Conservation (phyloP, 2,329 filamentous ascomycete species). For the Hymenoscyphus albidus region DNA sequence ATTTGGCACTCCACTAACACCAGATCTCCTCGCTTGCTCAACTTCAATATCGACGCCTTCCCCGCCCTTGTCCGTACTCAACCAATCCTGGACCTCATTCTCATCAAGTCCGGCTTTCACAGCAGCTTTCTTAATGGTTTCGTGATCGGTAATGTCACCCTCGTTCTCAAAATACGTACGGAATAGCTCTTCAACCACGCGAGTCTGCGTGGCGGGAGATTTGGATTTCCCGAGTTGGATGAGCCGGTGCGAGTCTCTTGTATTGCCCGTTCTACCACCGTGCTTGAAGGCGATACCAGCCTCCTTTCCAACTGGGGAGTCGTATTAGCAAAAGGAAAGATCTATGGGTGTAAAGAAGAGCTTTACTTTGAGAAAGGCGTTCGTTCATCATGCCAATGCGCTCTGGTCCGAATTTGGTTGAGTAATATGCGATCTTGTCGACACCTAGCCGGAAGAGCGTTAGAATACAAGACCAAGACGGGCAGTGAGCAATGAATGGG, state of each 20-base stretch:
- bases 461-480: slow-evolving; percentile 1
- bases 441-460: slow-evolving; percentile 34
- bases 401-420: slow-evolving; percentile 60
- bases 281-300: slow-evolving; percentile 72
- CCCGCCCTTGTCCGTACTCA: slow-evolving; percentile 52
- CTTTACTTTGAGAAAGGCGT: slow-evolving; percentile 43
- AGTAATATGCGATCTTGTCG: slow-evolving; percentile 55
- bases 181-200: slow-evolving; percentile 61
- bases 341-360: neutral
- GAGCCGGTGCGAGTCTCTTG: slow-evolving; percentile 73
- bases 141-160: slow-evolving; percentile 57
- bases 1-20: slow-evolving; percentile 66
- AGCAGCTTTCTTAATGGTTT: slow-evolving; percentile 49
- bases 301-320: slow-evolving; percentile 49
- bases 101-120: slow-evolving; percentile 51
- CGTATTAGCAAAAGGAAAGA: neutral
- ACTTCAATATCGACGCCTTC: slow-evolving; percentile 37
- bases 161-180: slow-evolving; percentile 62
- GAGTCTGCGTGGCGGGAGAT: slow-evolving; percentile 50
- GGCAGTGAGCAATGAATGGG: neutral
- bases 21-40: slow-evolving; percentile 40
- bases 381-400: slow-evolving; percentile 54
- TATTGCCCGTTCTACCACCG: slow-evolving; percentile 68
- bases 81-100: slow-evolving; percentile 50
- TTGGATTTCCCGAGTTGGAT: slow-evolving; percentile 64